Base-by-base conservation (phyloP, 495 filamentous ascomycete species). In the Penicillium manginii region DNA sequence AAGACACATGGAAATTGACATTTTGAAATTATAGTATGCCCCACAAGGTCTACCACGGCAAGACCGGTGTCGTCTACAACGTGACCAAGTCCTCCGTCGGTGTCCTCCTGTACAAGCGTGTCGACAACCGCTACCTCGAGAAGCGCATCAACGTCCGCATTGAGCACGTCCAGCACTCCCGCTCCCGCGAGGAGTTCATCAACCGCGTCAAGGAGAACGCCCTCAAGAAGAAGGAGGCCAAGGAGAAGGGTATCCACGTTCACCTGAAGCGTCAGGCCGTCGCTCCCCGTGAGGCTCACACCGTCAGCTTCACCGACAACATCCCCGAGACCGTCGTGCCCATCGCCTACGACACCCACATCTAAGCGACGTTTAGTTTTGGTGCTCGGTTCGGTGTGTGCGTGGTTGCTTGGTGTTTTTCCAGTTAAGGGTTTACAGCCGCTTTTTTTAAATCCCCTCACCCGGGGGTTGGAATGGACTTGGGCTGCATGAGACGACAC, bases 91-190 rank as follows among this genome's bases (percentile, higher is more conserved):
- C 84, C 73, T 88, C 84, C 65, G 91, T 98, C 72, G 94, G 94
- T 75, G 91, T 98, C 77, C 96, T 97, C 82, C 88, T 98, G 77
- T 93, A 97, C 89, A 96, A 96, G 87, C 88, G 91, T 73, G 94
- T 98, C 75, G 88, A 89, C 81, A 92, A 97, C 86, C 90, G 94
- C 65, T 98, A 96, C 86, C 82, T 98, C 74, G 94, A 98, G 89
- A 98, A 98, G 90, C 93, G 94, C 76, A 85, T 98, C 83, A 97
- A 94, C 85, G 84, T 98, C 81, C 92, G 94, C 74, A 83, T 98
- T 79, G 94, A 98, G 88, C 94, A 98, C 88, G 85, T 98, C 81
- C 84, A 83, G 73, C 88, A 88, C 69, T 97, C 93, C 67, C 88
- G 93, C 73, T 96, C 91, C 71, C 85, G 94, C 69, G 92, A 97